Conservation (phyloP, 2,329 filamentous ascomycete genomes). For the Fusarium sp. region DNA sequence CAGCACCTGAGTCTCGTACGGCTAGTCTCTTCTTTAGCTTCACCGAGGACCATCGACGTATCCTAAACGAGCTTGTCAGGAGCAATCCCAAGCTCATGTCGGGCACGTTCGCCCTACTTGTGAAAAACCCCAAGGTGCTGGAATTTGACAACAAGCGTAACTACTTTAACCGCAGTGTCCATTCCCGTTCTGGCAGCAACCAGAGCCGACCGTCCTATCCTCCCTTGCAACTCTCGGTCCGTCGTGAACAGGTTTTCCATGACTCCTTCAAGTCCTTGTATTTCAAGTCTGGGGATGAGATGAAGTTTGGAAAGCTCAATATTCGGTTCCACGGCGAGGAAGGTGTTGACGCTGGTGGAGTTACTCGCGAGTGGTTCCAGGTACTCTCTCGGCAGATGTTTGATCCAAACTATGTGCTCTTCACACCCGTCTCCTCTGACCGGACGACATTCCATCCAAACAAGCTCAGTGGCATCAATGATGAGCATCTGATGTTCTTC, state of each 20-base stretch:
- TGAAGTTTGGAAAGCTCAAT: constrained; percentile 99
- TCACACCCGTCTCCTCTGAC: constrained; percentile 96
- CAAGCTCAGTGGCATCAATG: constrained; percentile 91
- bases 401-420: constrained; percentile 96
- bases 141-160: constrained; percentile 99
- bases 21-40: constrained; percentile 96
- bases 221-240: constrained; percentile 84
- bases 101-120: constrained; percentile 92
- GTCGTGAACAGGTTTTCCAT: constrained; percentile 95
- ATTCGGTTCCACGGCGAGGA: constrained; percentile 98
- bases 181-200: constrained; percentile 73
- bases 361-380: constrained; percentile 99
- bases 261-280: constrained; percentile 99
- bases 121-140: constrained; percentile 98
- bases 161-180: constrained; percentile 95
- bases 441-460: constrained; percentile 99
- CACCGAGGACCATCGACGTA: constrained; percentile 96
- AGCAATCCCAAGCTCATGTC: constrained; percentile 99
- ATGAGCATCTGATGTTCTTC: constrained; percentile 97
- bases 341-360: constrained; percentile 96
- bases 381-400: constrained; percentile 98
- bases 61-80: constrained; percentile 96
- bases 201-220: constrained; percentile 79
- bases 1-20: constrained; percentile 81
- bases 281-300: constrained; percentile 95